These are phyloP conservation scores for Hippophae rhamnoides DNA, from an alignment of 306 rosid genomes.

Conservation along the genomic window DNA sequence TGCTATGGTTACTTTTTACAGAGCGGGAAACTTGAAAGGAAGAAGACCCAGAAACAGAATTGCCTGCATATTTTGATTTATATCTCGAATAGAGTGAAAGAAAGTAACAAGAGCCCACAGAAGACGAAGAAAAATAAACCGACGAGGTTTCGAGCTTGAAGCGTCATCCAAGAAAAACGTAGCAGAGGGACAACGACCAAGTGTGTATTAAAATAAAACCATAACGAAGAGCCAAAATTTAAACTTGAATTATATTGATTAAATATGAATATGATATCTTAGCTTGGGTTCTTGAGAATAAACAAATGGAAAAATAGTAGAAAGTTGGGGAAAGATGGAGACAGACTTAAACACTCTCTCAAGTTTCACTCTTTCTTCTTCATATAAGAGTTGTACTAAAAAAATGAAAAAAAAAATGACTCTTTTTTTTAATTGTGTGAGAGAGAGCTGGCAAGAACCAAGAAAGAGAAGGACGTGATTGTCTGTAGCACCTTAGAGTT, in stretches of 20 bases:
- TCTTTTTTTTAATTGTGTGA: no score
- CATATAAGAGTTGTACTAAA: not conserved
- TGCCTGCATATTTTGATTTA: slow-evolving; percentile 21
- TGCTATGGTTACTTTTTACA: slow-evolving; percentile 10
- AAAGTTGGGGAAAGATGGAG: slow-evolving; percentile 17
- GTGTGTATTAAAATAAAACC: slow-evolving; percentile 20
- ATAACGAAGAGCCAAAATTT: not conserved
- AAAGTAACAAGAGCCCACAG: slow-evolving; percentile 28
- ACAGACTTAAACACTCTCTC: slow-evolving; percentile 5
- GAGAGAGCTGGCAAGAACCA: no score
- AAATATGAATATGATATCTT: not conserved
- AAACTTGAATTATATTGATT: not conserved
- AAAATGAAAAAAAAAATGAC: no score
- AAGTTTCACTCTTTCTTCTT: not conserved
- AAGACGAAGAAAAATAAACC: slow-evolving; percentile 42
- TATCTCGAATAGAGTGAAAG: slow-evolving; percentile 55
- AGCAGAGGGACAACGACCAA: slow-evolving; percentile 29
- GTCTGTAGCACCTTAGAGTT: slow-evolving; percentile 23
- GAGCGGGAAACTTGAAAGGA: slow-evolving; percentile 73
- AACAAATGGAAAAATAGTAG: not conserved
- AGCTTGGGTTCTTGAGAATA: not conserved
- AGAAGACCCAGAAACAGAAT: slow-evolving; percentile 26
- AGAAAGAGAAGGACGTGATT: not conserved
- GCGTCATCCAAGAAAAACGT: slow-evolving; percentile 35
- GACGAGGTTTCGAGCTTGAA: slow-evolving; percentile 54